A percentile compares a stretch with the other conserved stretches of the same genome.
These are phyloP conservation scores for Laguncularia racemosa DNA, from an alignment of 345 rosid species.

Conservation along the genomic window DNA sequence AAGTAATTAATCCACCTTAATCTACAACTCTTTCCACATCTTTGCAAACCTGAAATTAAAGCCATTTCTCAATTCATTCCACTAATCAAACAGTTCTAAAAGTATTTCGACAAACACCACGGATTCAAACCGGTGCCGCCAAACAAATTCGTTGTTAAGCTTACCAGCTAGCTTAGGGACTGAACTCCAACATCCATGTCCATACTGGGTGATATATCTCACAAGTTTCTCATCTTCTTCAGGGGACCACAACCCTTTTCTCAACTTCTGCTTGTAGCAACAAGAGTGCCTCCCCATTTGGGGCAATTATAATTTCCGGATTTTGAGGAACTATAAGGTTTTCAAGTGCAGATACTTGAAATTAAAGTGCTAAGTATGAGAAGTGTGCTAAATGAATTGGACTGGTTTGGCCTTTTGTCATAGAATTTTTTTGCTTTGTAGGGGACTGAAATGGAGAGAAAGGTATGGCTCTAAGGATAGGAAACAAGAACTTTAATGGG, in stretches of 20 bases:
- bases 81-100: background rate
- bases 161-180: constrained; percentile 22
- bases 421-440: no score
- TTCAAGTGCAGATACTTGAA: no score
- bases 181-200: constrained; percentile 26
- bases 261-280: constrained; percentile 20
- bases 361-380: no score
- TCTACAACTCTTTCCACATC: constrained; percentile 23
- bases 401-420: no score
- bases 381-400: no score
- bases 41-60: constrained; percentile 14
- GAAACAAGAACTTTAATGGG: no score
- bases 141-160: background rate
- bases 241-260: constrained; percentile 24
- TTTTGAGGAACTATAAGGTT: no score
- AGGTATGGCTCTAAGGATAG: no score
- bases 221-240: constrained; percentile 22
- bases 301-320: background rate
- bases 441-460: no score
- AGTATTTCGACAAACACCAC: no score
- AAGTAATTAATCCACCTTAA: constrained; percentile 22
- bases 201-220: constrained; percentile 9
- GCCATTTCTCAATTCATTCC: no score
- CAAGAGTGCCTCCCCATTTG: constrained; percentile 21
- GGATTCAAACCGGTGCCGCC: no score